phyloP scores from a whole-genome alignment of 129 eudicot species.

The Gnaphalium uliginosum region DNA sequence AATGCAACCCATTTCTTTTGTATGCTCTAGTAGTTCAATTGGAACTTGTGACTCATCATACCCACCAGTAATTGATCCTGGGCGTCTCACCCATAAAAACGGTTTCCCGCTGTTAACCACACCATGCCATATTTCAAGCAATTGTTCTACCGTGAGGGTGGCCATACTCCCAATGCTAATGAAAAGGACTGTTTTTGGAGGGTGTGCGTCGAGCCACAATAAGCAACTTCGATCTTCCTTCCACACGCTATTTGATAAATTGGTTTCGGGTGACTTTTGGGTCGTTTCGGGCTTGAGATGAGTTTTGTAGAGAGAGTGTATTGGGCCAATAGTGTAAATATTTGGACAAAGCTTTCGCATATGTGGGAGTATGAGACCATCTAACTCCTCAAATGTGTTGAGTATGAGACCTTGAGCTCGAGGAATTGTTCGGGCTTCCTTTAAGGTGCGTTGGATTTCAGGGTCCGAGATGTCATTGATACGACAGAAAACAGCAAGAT shows the following conservation, averaged over 20 bases:
- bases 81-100: constrained; percentile 55
- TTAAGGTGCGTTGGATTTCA: constrained; percentile 6
- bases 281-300: constrained; percentile 3
- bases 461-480: constrained; percentile 12
- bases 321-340: constrained; percentile 41
- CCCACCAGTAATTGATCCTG: constrained; percentile 32
- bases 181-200: constrained; percentile 33
- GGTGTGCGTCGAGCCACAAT: constrained; percentile 41
- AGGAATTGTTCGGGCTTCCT: constrained; percentile 33
- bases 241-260: constrained; percentile 41
- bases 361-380: constrained; percentile 26
- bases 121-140: constrained; percentile 61
- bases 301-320: constrained; percentile 33
- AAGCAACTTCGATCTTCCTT: constrained; percentile 51
- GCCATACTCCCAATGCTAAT: constrained; percentile 46
- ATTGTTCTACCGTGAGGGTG: constrained; percentile 34
- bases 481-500: constrained; percentile 48
- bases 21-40: constrained; percentile 32
- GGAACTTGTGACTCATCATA: constrained; percentile 29
- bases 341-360: constrained; percentile 36
- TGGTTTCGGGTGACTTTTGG: not conserved
- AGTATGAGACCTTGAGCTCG: constrained; percentile 44
- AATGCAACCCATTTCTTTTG: constrained; percentile 50
- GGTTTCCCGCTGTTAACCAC: constrained; percentile 39
- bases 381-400: constrained; percentile 42